Evolutionary conservation across 2,329 filamentous ascomycete species (phyloP).

Genomic region (Aspergillus sojae): DNA sequence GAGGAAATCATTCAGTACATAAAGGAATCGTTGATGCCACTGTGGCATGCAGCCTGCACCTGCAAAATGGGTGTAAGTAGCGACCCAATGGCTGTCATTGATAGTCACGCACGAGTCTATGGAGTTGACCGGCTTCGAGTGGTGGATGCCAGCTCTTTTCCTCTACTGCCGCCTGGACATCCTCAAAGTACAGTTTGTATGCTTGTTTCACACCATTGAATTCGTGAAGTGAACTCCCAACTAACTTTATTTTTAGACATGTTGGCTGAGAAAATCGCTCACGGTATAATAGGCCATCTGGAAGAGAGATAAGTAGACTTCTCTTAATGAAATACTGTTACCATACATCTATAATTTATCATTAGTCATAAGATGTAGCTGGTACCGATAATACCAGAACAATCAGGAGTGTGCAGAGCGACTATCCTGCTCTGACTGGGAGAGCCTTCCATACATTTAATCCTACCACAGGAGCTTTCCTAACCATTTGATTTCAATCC

Average conservation of each 20-base stretch:
- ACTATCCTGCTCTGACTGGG: fast-evolving
- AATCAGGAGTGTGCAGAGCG: neutral
- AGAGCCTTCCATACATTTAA: neutral
- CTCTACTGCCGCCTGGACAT: constrained; percentile 8
- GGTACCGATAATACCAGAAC: neutral
- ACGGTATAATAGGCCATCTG: neutral
- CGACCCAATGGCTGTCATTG: constrained; percentile 6
- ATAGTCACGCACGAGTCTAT: constrained; percentile 2
- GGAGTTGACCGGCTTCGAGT: constrained; percentile 8
- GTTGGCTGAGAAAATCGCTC: neutral
- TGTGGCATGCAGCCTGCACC: constrained; percentile 7
- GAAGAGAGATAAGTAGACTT: neutral
- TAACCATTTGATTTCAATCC: neutral
- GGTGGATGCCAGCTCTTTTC: constrained; percentile 11
- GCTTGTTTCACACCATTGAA: neutral
- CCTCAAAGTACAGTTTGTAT: neutral
- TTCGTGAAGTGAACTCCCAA: neutral
- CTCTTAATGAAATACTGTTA: no score
- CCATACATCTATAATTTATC: no score
- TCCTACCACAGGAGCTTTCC: neutral
- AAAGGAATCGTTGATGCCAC: neutral
- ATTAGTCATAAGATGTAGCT: no score
- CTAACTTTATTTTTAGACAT: neutral
- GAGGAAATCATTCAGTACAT: neutral
- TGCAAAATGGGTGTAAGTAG: constrained; percentile 4